Evolutionary conservation across 1,284 basidiomycete species (phyloP).

Genomic region (Malassezia slooffiae): DNA sequence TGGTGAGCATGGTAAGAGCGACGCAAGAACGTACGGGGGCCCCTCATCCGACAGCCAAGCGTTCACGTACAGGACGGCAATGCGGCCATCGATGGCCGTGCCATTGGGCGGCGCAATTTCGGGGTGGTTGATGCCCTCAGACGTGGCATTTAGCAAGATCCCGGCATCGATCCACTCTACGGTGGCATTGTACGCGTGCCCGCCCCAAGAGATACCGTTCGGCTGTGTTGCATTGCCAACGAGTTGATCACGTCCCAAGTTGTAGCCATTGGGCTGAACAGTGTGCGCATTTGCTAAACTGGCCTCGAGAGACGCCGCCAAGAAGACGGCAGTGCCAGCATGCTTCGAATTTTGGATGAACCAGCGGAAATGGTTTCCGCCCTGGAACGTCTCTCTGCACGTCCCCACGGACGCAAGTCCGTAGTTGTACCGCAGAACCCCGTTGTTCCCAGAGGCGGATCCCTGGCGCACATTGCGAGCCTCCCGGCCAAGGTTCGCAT

Average conservation of each 20-base stretch:
- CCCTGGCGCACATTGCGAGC: slow-evolving; percentile 26
- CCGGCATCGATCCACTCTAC: slow-evolving; percentile 37
- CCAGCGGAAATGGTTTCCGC: slow-evolving; percentile 82
- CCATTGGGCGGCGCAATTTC: slow-evolving; percentile 54
- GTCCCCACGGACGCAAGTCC: slow-evolving; percentile 25
- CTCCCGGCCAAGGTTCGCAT: slow-evolving; percentile 33
- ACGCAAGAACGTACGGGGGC: too few relatives aligned
- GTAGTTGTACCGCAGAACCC: slow-evolving; percentile 37
- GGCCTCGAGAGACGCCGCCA: slow-evolving; percentile 52
- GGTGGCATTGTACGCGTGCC: slow-evolving; percentile 26
- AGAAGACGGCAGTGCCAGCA: slow-evolving; percentile 61
- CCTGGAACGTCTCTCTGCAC: slow-evolving; percentile 62
- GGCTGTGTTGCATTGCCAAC: slow-evolving; percentile 43
- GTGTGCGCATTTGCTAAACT: slow-evolving; percentile 23
- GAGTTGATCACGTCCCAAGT: slow-evolving; percentile 59
- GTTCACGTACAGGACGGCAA: slow-evolving; percentile 56
- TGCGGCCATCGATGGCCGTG: slow-evolving; percentile 69
- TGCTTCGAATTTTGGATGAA: slow-evolving; percentile 59
- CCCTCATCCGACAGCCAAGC: too few relatives aligned
- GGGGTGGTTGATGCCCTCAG: slow-evolving; percentile 58
- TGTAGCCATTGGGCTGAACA: slow-evolving; percentile 31
- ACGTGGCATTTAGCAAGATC: slow-evolving; percentile 39
- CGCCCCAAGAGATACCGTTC: slow-evolving; percentile 46
- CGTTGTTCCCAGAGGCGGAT: slow-evolving; percentile 29
- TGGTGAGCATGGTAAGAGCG: too few relatives aligned